Base-by-base conservation (phyloP, 2,329 filamentous ascomycete genomes). In the Ramularia endophylla region DNA sequence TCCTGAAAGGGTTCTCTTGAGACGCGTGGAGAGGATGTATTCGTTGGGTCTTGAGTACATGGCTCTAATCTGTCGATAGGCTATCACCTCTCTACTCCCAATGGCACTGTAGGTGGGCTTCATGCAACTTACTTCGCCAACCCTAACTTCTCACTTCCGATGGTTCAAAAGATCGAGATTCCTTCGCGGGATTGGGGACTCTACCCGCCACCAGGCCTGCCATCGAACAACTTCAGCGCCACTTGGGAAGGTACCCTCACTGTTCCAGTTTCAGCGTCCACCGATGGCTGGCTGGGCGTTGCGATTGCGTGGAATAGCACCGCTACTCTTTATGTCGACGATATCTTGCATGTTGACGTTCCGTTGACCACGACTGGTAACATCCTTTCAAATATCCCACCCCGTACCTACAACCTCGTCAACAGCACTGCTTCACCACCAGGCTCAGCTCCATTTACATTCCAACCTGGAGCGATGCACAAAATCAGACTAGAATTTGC, bases 211-310 rank as follows among this genome's bases (percentile, higher is more conserved):
- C 43, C 47, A 4, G 47, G 47, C 8, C 29, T 50, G 8, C 47
- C 43, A 8, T 39, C 37, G 7, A 50, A 50, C 44, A 47, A 50
- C 36, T 50, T 50, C 43, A 41, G 37, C 36, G 47, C 47, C 8
- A 28, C 38, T 5, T 50, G 47, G 47, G 43, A 50, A 40, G 47
- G 47, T 8, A 36, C 27, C 11, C 36, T 49, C 7, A 40, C 22
- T n/a, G 47, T 49, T 5, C 47, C 47, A 5, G 43, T 49, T 11
- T 37, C 38, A 9, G 22, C 34, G 8, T 13, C 36, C 7, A 49
- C 43, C 4, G 15, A 46, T 37, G 47, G 47, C 31, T 49, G 43
- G 43, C 43, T 49, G 15, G 47, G 47, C 17, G 41, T 46, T 5
- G 47, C 18, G 1, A 49, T 49, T 5, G 25, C 40, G 2, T 49